Evolutionary conservation across 2,329 filamentous ascomycete genomes (phyloP).

Genomic region (Fonsecaea nubica): DNA sequence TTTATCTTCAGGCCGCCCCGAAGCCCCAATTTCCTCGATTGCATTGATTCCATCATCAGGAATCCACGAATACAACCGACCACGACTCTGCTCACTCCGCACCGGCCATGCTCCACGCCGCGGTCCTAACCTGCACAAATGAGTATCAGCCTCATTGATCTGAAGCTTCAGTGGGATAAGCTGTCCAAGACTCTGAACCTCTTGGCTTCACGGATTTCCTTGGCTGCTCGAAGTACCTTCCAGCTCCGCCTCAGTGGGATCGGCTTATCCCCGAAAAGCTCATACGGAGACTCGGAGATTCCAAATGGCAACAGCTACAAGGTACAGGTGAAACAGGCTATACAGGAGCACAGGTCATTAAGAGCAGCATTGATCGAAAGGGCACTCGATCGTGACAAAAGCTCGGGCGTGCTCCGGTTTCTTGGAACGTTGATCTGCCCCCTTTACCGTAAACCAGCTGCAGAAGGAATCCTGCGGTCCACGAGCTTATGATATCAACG

Average conservation of each 20-base stretch:
- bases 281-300: background rate
- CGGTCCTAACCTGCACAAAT: background rate
- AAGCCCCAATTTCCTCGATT: background rate
- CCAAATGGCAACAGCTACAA: background rate
- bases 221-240: background rate
- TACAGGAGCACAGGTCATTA: background rate
- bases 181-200: background rate
- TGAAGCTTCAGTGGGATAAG: background rate
- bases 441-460: background rate
- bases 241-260: background rate
- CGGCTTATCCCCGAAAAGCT: background rate
- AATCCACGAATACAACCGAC: background rate
- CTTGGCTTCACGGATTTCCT: background rate
- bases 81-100: background rate
- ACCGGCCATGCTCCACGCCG: background rate
- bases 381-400: background rate
- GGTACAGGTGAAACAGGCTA: background rate
- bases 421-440: background rate
- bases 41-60: slow-evolving; percentile 2
- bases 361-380: background rate
- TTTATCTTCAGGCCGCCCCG: background rate
- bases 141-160: background rate
- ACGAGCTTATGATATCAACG: background rate
- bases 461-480: background rate
- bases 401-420: background rate